Evolutionary conservation across 495 filamentous ascomycete species (phyloP).

Genomic region (Xylaria nigripes): DNA sequence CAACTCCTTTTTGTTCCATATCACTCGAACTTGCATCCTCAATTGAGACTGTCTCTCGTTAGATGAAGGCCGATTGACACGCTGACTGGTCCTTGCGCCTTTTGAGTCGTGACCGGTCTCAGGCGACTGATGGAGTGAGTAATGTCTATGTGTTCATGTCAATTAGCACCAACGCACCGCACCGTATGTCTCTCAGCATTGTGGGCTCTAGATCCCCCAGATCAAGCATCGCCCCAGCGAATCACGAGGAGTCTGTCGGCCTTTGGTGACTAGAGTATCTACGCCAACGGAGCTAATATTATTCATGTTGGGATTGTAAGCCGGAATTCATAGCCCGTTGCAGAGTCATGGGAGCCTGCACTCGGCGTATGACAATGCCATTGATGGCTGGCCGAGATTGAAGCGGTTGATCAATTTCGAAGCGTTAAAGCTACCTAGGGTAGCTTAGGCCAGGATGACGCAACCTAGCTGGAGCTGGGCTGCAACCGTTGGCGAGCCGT

Average conservation of each 20-base stretch:
- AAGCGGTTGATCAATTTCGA: conserved; percentile 9
- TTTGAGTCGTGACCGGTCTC: neutral
- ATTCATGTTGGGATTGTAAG: neutral
- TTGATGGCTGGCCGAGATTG: conserved; percentile 1
- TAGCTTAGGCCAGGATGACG: neutral
- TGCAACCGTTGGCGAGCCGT: conserved; percentile 6
- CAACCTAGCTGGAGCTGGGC: conserved; percentile 4
- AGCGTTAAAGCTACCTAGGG: neutral
- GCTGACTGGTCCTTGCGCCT: neutral
- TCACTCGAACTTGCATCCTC: neutral
- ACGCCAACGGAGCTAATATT: no score
- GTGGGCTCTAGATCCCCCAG: neutral
- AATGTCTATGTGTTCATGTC: neutral
- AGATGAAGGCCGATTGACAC: neutral
- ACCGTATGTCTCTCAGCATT: neutral
- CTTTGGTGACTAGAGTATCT: no score
- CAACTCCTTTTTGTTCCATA: neutral
- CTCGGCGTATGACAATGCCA: neutral
- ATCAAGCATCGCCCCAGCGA: neutral
- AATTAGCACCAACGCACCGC: neutral
- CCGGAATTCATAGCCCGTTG: neutral
- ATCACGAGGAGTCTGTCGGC: neutral
- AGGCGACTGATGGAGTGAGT: conserved; percentile 8
- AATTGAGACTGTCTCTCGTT: conserved; percentile 4
- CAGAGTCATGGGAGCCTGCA: neutral